A percentile compares a stretch with the other conserved stretches of the same genome.
phyloP scores from a whole-genome alignment of 139 green algal genomes.

The Closterium sp. region DNA sequence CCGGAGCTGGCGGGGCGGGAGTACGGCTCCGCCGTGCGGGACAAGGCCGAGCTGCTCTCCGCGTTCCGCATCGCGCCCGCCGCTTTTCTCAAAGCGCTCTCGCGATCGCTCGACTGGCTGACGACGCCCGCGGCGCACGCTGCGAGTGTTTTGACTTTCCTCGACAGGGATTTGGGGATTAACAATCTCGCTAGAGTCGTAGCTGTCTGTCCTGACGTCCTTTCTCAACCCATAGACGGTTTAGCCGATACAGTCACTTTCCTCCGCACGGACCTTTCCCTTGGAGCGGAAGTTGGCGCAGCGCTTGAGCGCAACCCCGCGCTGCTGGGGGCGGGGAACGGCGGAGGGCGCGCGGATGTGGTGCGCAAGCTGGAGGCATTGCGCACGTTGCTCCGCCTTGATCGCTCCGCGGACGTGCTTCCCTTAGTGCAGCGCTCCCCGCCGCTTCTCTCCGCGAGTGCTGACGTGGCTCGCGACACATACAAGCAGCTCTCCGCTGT shows the following conservation, averaged over 20 bases:
- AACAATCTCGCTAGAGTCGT: slow-evolving; percentile 2
- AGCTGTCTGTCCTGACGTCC: neutral
- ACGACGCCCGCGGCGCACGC: neutral
- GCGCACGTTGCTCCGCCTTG: neutral
- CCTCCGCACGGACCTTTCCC: neutral
- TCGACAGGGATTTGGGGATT: neutral
- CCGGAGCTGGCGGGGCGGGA: neutral
- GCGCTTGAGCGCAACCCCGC: slow-evolving; percentile 8
- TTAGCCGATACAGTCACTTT: neutral
- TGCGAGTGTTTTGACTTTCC: neutral
- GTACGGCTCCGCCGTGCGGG: neutral
- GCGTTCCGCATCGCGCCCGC: slow-evolving; percentile 6
- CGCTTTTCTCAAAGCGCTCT: neutral
- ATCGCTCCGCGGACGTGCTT: neutral
- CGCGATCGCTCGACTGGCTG: neutral
- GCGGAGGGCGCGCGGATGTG: neutral
- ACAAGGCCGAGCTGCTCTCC: neutral
- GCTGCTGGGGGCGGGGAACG: slow-evolving; percentile 1
- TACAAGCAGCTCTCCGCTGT: neutral
- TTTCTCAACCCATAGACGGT: neutral
- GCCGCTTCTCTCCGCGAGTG: neutral
- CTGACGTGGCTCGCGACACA: neutral
- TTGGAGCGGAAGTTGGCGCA: neutral
- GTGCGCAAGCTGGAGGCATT: neutral
- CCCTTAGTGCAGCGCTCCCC: neutral